phyloP scores from a whole-genome alignment of 371 early-diverging fungal genomes.

The Capillidium heterosporum region DNA sequence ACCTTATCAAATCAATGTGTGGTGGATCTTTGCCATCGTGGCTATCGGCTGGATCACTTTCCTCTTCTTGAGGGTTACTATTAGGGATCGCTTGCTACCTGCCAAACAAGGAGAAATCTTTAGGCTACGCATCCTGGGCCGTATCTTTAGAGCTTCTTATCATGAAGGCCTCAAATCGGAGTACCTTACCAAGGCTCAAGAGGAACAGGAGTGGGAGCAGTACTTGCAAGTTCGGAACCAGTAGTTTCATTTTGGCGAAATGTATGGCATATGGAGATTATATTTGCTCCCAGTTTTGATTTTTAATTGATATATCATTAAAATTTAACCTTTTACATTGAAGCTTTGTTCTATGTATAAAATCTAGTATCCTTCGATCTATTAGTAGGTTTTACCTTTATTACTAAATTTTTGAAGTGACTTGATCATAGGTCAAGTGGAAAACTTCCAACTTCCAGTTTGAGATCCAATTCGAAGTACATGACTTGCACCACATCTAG shows the following conservation, averaged over 20 bases:
- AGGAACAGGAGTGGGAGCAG: conserved; percentile 13
- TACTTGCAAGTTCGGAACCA: neutral
- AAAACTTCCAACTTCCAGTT: no score
- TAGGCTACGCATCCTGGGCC: conserved; percentile 12
- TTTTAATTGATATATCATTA: no score
- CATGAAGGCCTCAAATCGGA: conserved; percentile 10
- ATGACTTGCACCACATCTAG: no score
- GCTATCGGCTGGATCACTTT: conserved; percentile 12
- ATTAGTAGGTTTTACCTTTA: no score
- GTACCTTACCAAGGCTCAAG: conserved; percentile 9
- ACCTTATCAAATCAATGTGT: conserved; percentile 12
- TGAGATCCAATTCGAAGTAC: no score
- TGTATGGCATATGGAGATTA: no score
- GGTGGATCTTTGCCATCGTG: conserved; percentile 14
- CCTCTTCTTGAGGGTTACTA: conserved; percentile 11
- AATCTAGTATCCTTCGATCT: no score
- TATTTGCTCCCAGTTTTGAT: no score
- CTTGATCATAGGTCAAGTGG: no score
- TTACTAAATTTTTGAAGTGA: no score
- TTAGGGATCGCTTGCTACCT: conserved; percentile 16
- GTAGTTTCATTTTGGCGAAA: neutral
- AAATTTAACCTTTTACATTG: no score
- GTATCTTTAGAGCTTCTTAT: conserved; percentile 8
- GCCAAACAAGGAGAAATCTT: conserved; percentile 11
- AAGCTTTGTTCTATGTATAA: no score